Evolutionary conservation across 768 basidiomycete genomes (phyloP).

Genomic region (Boletus rubroflammeus): DNA sequence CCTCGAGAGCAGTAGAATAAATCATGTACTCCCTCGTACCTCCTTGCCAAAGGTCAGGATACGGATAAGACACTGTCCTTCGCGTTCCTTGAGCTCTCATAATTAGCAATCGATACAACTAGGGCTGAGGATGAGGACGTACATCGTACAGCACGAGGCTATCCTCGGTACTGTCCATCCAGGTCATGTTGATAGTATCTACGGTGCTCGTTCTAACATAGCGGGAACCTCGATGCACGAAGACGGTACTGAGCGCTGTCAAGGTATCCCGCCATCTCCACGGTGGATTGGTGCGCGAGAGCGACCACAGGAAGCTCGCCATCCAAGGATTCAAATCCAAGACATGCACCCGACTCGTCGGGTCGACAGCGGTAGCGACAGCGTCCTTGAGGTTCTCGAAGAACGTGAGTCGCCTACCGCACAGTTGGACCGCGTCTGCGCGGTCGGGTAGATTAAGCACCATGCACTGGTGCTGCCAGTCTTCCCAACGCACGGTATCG

Average conservation of each 20-base stretch:
- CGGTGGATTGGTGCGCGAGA: constrained; percentile 25
- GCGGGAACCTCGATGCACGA: constrained; percentile 22
- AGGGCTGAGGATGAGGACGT: constrained; percentile 19
- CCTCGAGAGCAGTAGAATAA: not conserved
- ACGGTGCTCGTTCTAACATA: constrained; percentile 39
- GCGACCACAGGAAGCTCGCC: constrained; percentile 24
- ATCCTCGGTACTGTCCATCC: constrained; percentile 56
- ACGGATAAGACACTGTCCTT: constrained; percentile 32
- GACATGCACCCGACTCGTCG: constrained; percentile 27
- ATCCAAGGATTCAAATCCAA: constrained; percentile 30
- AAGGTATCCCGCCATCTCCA: constrained; percentile 30
- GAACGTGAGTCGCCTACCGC: constrained; percentile 31
- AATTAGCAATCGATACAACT: not conserved
- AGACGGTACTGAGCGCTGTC: constrained; percentile 29
- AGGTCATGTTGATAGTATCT: constrained; percentile 44
- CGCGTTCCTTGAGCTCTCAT: constrained; percentile 23
- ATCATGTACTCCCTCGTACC: constrained; percentile 8
- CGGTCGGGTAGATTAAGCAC: constrained; percentile 32
- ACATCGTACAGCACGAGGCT: constrained; percentile 57
- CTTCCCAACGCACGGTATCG: constrained; percentile 49
- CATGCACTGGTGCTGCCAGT: constrained; percentile 45
- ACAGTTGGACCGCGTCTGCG: constrained; percentile 28
- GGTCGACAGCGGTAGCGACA: constrained; percentile 1
- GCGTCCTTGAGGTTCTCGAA: constrained; percentile 28
- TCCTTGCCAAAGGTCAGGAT: constrained; percentile 32